These are phyloP conservation scores for Kurtzmaniella quercitrusa DNA, from an alignment of 1,139 yeast genomes.

Conservation along the genomic window DNA sequence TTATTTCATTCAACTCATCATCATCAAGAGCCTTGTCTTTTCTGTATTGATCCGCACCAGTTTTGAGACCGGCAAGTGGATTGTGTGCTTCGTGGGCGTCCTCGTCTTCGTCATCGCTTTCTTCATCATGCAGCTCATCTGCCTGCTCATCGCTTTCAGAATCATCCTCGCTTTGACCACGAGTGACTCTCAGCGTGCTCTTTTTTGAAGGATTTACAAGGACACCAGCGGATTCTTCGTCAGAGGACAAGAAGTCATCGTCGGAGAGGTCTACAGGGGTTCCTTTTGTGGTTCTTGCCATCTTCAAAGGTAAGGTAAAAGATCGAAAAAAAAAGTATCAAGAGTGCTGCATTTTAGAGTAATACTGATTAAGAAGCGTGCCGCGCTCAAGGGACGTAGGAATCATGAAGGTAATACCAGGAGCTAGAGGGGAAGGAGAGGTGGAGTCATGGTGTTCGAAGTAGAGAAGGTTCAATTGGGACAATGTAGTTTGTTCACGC, in stretches of 20 bases:
- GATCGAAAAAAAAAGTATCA: background rate
- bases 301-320: background rate
- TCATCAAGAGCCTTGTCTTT: conserved; percentile 7
- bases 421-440: no score
- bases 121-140: conserved; percentile 8
- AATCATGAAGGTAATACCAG: no score
- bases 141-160: conserved; percentile 11
- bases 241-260: conserved; percentile 13
- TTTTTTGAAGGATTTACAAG: background rate
- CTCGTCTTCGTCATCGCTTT: conserved; percentile 10
- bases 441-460: no score
- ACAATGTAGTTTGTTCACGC: no score
- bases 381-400: background rate
- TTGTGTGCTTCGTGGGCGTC: conserved; percentile 8
- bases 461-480: no score
- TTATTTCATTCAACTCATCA: conserved; percentile 13
- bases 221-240: conserved; percentile 1
- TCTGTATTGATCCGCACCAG: background rate
- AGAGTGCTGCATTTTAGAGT: background rate
- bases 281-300: background rate
- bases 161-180: background rate
- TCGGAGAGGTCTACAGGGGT: conserved; percentile 14
- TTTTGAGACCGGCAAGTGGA: background rate
- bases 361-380: background rate
- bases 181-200: background rate